A percentile compares a stretch with the other conserved stretches of the same genome.
Conservation (phyloP, 1,139 yeast species). For the Petasospora rhodanensis region DNA sequence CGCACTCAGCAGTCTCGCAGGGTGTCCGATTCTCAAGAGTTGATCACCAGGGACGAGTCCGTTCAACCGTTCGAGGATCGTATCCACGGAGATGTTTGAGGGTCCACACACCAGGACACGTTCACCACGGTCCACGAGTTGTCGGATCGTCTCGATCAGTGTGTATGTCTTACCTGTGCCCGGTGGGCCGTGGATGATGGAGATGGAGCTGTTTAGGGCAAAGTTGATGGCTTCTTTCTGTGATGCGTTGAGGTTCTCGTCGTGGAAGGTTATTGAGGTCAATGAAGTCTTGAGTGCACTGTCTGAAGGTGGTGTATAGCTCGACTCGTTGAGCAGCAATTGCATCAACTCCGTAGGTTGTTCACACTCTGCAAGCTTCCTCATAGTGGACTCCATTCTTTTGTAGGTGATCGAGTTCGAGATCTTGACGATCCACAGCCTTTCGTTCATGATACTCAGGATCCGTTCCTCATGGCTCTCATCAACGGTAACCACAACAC, state of each 20-base stretch:
- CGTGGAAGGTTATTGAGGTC: conserved; percentile 36
- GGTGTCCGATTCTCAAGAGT: conserved; percentile 84
- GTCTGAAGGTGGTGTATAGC: conserved; percentile 27
- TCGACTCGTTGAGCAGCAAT: conserved; percentile 41
- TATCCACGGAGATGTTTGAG: conserved; percentile 92
- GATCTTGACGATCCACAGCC: conserved; percentile 63
- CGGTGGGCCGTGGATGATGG: conserved; percentile 73
- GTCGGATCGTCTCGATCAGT: conserved; percentile 76
- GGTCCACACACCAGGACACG: conserved; percentile 91
- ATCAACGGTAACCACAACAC: conserved; percentile 57
- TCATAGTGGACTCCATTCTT: conserved; percentile 77
- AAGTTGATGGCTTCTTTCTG: conserved; percentile 64
- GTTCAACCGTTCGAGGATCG: conserved; percentile 69
- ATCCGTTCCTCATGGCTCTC: conserved; percentile 45
- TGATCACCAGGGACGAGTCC: conserved; percentile 44
- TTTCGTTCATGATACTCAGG: conserved; percentile 39
- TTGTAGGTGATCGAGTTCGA: conserved; percentile 67
- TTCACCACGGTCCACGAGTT: conserved; percentile 51
- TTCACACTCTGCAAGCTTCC: conserved; percentile 48
- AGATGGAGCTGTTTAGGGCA: conserved; percentile 43
- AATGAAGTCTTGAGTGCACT: conserved; percentile 6
- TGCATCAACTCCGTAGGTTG: conserved; percentile 35
- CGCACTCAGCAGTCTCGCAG: conserved; percentile 69
- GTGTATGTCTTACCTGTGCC: conserved; percentile 87
- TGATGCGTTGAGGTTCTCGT: conserved; percentile 57